Evolutionary conservation across 495 filamentous ascomycete genomes (phyloP).

Genomic region (Penicillium crystallinum): DNA sequence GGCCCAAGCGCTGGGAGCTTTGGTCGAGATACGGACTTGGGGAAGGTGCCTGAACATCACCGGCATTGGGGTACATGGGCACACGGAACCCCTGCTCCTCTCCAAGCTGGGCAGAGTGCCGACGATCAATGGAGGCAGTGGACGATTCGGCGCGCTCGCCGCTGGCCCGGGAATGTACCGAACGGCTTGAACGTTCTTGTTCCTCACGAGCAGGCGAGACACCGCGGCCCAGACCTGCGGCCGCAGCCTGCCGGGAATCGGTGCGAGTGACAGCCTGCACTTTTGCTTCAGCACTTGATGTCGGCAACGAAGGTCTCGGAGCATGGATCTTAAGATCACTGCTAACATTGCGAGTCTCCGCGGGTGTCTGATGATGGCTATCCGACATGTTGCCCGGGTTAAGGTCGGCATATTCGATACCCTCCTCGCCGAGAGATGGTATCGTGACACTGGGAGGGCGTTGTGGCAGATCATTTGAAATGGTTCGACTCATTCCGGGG

Average conservation of each 20-base stretch:
- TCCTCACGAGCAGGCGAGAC: constrained; percentile 53
- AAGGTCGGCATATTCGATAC: constrained; percentile 74
- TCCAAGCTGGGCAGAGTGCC: constrained; percentile 46
- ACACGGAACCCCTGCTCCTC: constrained; percentile 88
- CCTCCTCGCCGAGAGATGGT: constrained; percentile 84
- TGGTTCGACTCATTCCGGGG: constrained; percentile 40
- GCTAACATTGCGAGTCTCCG: constrained; percentile 72
- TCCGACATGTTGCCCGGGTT: constrained; percentile 35
- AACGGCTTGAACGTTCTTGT: constrained; percentile 51
- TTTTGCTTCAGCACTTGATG: constrained; percentile 69
- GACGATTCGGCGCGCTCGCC: constrained; percentile 52
- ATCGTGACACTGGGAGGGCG: constrained; percentile 75
- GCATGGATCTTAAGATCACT: constrained; percentile 82
- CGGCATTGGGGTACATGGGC: constrained; percentile 89
- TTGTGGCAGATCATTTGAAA: constrained; percentile 46
- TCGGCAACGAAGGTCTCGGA: constrained; percentile 80
- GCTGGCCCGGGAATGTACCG: constrained; percentile 40
- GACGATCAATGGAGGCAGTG: constrained; percentile 44
- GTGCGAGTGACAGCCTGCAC: constrained; percentile 82
- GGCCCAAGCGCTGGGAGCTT: constrained; percentile 50
- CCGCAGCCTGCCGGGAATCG: constrained; percentile 76
- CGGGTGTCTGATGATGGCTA: constrained; percentile 39
- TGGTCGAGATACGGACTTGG: constrained; percentile 59
- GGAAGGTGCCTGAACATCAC: constrained; percentile 94
- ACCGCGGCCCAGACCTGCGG: constrained; percentile 71